phyloP scores from a whole-genome alignment of 352 stramenopile genomes.

The Pythium oligandrum region DNA sequence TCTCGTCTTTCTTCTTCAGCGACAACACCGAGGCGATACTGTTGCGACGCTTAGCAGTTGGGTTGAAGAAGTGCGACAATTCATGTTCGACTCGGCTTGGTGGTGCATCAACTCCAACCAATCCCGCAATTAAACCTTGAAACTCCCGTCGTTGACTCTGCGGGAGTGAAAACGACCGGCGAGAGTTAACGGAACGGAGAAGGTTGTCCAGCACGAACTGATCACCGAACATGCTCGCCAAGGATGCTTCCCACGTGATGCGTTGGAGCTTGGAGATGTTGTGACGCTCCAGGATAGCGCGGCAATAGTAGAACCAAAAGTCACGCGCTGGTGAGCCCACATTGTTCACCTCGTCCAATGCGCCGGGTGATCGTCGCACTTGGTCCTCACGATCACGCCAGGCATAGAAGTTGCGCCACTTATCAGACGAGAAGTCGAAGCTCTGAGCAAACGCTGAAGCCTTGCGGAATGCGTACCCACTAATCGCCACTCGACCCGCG shows the following conservation, averaged over 20 bases:
- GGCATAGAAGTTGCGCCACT: slow-evolving; percentile 74
- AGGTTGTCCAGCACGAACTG: slow-evolving; percentile 51
- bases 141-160: neutral
- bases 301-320: slow-evolving; percentile 70
- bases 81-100: slow-evolving; percentile 24
- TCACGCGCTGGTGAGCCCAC: slow-evolving; percentile 54
- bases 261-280: slow-evolving; percentile 65
- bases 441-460: slow-evolving; percentile 78
- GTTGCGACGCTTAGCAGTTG: slow-evolving; percentile 29
- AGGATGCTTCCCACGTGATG: slow-evolving; percentile 69
- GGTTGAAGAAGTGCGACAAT: slow-evolving; percentile 41
- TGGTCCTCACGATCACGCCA: slow-evolving; percentile 45
- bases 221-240: slow-evolving; percentile 61
- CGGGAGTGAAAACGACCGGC: slow-evolving; percentile 6
- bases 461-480: slow-evolving; percentile 75
- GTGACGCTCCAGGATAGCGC: slow-evolving; percentile 50
- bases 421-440: slow-evolving; percentile 83
- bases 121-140: slow-evolving; percentile 4
- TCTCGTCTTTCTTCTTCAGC: slow-evolving; percentile 2
- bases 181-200: slow-evolving; percentile 9
- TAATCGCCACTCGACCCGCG: slow-evolving; percentile 66
- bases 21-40: slow-evolving; percentile 11
- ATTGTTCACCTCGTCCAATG: slow-evolving; percentile 36
- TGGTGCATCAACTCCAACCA: slow-evolving; percentile 10
- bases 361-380: slow-evolving; percentile 23